Base-by-base conservation (phyloP, 2,329 filamentous ascomycete species). In the Rhynchosporium secalis region DNA sequence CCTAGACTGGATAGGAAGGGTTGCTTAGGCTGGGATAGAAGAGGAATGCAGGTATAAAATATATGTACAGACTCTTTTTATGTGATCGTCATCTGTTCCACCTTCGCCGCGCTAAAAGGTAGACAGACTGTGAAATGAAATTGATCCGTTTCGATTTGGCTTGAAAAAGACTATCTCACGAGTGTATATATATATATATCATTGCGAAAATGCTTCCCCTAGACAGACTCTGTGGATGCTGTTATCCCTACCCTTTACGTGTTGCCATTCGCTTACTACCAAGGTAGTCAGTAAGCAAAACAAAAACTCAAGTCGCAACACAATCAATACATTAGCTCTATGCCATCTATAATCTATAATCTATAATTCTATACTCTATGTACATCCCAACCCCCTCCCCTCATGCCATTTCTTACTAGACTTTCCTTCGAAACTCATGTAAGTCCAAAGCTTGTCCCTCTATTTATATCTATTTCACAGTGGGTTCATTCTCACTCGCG, bases 21-120 rank as follows among this genome's bases (percentile, higher is more conserved):
- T 48, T 10, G 33, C 33, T 33, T 33, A 56, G 40, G 40, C n/a
- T 45, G 31, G 48, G 29, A 51, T 28, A 52, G 36, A 51, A 60
- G 56, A 60, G 56, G 47, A 62, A 60, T 65, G 51, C 59, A 62
- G 46, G 62, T 60, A 59, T 56, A 31, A 12, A 51, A 28, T 43
- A 51, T 48, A 12, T 20, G 20, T 15, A 12, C 7, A 1, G 48
- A 31, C 12, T 48, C 55, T 36, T 46, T 8, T 6, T 7, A 8
- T 46, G 43, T 43, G 12, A 13, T 3, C 10, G 7, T 20, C 2
- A 36, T 5, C 2, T 36, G 6, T 36, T 36, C 5, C 33, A 36
- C 9, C 33, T 36, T 36, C 33, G 33, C 9, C 33, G 33, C 33
- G 5, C 33, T 36, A 36, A 5, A 10, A 36, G 33, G 33, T 36